Conservation (phyloP, 179 eudicot species). For the Camellia oleifera region DNA sequence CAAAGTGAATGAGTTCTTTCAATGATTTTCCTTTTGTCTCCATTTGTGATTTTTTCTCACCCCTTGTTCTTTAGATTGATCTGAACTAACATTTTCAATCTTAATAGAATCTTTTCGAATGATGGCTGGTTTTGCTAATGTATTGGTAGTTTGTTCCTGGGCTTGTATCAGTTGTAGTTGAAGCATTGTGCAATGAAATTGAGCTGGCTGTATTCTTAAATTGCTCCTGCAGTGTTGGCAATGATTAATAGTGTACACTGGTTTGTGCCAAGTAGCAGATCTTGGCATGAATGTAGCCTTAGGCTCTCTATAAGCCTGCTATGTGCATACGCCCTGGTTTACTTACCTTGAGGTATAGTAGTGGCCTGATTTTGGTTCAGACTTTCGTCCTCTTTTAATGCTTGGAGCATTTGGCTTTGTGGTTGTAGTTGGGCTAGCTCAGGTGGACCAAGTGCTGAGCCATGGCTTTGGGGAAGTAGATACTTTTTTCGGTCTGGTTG, state of each 20-base stretch:
- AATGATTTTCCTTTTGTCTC: not conserved
- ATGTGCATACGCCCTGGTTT: not conserved
- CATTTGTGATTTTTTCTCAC: not conserved
- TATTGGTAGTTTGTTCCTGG: not conserved
- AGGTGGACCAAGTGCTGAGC: not conserved
- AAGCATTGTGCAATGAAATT: not conserved
- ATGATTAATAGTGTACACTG: not conserved
- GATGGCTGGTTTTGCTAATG: not conserved
- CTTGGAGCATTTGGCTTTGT: not conserved
- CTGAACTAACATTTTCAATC: not conserved
- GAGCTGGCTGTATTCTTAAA: not conserved
- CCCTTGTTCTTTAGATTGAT: not conserved
- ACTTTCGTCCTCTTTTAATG: not conserved
- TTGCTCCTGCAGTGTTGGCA: not conserved
- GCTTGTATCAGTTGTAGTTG: not conserved
- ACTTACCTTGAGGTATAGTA: not conserved
- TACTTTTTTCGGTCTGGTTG: not conserved
- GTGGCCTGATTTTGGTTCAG: not conserved
- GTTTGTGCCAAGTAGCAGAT: not conserved
- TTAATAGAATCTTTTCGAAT: not conserved
- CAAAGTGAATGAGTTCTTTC: too few relatives aligned
- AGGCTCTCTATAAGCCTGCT: not conserved
- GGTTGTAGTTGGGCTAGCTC: not conserved
- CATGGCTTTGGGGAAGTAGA: not conserved
- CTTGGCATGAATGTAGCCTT: not conserved